Percentiles rank a stretch among this genome's conserved stretches.
Conservation (phyloP, 352 stramenopile genomes). For the Phytophthora colocasiae region DNA sequence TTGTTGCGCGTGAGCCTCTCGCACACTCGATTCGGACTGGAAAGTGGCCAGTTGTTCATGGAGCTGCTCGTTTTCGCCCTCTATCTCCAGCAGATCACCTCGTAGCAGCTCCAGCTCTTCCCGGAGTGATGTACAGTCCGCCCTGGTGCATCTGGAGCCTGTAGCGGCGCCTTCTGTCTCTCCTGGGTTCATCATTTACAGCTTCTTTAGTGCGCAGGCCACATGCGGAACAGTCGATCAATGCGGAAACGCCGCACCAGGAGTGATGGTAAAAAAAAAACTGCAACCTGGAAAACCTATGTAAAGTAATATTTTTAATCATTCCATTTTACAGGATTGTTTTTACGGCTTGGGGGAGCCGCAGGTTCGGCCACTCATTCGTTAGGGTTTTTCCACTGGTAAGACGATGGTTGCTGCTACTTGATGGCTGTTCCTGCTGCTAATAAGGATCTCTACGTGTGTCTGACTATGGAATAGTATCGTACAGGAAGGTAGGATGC, state of each 20-base stretch:
- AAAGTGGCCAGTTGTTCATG: conserved; percentile 58
- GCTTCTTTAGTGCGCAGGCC: conserved; percentile 9
- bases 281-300: not conserved
- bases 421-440: not conserved
- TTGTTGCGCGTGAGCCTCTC: conserved; percentile 15
- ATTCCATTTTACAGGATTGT: no score
- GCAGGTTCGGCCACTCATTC: conserved; percentile 47
- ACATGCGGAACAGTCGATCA: conserved; percentile 11
- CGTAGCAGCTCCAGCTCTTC: conserved; percentile 71
- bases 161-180: conserved; percentile 3
- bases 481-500: conserved; percentile 41
- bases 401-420: conserved; percentile 5
- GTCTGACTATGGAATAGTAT: conserved; percentile 3
- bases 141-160: conserved; percentile 45
- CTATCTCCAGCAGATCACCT: conserved; percentile 67
- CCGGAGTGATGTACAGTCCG: conserved; percentile 70
- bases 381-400: conserved; percentile 22
- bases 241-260: conserved; percentile 15
- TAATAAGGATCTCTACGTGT: conserved; percentile 1
- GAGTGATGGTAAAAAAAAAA: conserved; percentile 21
- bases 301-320: not conserved
- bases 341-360: conserved; percentile 11
- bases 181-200: conserved; percentile 28
- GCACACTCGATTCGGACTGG: conserved; percentile 37
- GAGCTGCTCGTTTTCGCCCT: conserved; percentile 72